Conservation (phyloP, 768 basidiomycete species). For the Suillus paluster region DNA sequence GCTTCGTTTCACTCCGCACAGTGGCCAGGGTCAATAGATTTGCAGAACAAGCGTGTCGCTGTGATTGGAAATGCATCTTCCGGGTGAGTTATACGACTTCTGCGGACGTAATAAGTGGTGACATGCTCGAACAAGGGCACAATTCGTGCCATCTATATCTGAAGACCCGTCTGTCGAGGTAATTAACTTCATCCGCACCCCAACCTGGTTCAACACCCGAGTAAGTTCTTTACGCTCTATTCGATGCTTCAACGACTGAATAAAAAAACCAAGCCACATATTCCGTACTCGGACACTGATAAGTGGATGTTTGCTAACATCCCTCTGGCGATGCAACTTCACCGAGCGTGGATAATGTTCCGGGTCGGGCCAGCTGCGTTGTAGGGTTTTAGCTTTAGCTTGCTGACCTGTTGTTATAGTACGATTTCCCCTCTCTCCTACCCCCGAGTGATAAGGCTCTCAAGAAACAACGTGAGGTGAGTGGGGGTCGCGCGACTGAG, state of each 20-base stretch:
- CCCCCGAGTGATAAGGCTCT: slow-evolving; percentile 14
- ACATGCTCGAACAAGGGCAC: slow-evolving; percentile 47
- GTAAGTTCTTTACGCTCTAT: slow-evolving; percentile 35
- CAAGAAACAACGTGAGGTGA: slow-evolving; percentile 20
- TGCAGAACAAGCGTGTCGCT: slow-evolving; percentile 46
- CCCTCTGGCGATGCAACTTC: slow-evolving; percentile 53
- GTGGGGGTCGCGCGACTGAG: not conserved
- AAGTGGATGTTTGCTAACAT: slow-evolving; percentile 61
- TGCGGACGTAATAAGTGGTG: slow-evolving; percentile 7
- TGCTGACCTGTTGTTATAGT: slow-evolving; percentile 12
- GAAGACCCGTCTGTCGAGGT: slow-evolving; percentile 54
- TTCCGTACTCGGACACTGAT: slow-evolving; percentile 43
- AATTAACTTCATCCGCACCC: slow-evolving; percentile 62
- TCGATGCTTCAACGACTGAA: not conserved
- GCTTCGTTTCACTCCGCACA: slow-evolving; percentile 55
- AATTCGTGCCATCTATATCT: slow-evolving; percentile 60
- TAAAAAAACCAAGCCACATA: slow-evolving; percentile 40
- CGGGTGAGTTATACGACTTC: slow-evolving; percentile 43
- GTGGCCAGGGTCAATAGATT: slow-evolving; percentile 47
- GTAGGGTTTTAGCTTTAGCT: not conserved
- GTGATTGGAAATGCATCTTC: slow-evolving; percentile 69
- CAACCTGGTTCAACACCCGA: slow-evolving; percentile 61
- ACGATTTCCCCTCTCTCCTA: slow-evolving; percentile 21
- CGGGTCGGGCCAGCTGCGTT: slow-evolving; percentile 39
- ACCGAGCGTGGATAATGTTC: slow-evolving; percentile 56